Conservation (phyloP, 1,284 basidiomycete species). For the Austroboletus niveus region DNA sequence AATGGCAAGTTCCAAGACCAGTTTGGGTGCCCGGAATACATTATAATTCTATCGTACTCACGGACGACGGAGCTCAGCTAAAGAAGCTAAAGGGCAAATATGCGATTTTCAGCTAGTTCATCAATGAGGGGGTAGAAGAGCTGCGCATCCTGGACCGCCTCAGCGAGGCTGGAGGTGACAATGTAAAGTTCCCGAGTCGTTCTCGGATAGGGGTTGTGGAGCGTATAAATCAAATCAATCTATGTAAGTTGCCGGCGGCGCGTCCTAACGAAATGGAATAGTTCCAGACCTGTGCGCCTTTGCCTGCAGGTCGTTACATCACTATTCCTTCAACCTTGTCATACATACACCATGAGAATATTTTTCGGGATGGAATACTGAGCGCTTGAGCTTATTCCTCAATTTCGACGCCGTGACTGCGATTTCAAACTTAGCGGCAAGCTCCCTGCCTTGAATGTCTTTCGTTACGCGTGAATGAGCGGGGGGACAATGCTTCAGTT, state of each 20-base stretch:
- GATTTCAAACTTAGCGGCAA: background rate
- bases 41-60: slow-evolving; percentile 51
- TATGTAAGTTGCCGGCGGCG: slow-evolving; percentile 8
- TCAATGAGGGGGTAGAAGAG: slow-evolving; percentile 30
- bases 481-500: background rate
- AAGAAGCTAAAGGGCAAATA: no score
- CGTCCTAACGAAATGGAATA: background rate
- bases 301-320: slow-evolving; percentile 4
- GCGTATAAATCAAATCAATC: slow-evolving; percentile 4
- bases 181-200: no score
- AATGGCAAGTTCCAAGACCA: slow-evolving; percentile 44
- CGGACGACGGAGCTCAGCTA: slow-evolving; percentile 39
- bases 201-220: slow-evolving; percentile 44
- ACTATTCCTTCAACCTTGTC: background rate
- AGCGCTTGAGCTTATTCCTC: background rate
- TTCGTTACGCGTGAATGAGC: background rate
- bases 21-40: slow-evolving; percentile 44
- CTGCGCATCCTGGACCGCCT: slow-evolving; percentile 37
- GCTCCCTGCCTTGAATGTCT: background rate
- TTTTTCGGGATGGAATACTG: background rate
- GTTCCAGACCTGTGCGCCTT: background rate
- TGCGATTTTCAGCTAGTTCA: slow-evolving; percentile 44
- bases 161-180: no score
- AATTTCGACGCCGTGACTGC: background rate
- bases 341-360: background rate